A percentile compares a stretch with the other conserved stretches of the same genome.
phyloP scores from a whole-genome alignment of 495 filamentous ascomycete genomes.

The Oleoguttula mirabilis region DNA sequence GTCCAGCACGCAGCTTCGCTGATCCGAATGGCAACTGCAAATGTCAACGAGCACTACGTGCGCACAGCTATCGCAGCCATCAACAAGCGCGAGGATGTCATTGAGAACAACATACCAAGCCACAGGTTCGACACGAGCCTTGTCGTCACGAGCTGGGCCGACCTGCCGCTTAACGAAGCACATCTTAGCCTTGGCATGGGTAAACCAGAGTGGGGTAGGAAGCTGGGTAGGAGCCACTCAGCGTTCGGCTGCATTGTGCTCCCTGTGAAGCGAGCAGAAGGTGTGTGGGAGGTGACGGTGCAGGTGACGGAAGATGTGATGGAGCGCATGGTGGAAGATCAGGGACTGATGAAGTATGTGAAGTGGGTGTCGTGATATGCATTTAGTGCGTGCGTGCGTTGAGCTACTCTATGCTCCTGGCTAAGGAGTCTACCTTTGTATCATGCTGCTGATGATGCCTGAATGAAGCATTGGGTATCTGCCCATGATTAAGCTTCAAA shows the following conservation, averaged over 20 bases:
- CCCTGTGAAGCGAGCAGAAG: background rate
- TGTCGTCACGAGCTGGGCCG: constrained; percentile 6
- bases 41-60: too few relatives aligned
- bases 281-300: constrained; percentile 11
- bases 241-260: constrained; percentile 4
- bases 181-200: constrained; percentile 5
- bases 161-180: background rate
- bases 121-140: background rate
- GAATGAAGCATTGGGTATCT: background rate
- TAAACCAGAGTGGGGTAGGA: background rate
- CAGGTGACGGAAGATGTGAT: constrained; percentile 2
- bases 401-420: too few relatives aligned
- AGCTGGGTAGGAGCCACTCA: background rate
- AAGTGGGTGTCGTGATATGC: background rate
- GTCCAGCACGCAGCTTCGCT: too few relatives aligned
- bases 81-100: too few relatives aligned
- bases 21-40: too few relatives aligned
- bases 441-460: too few relatives aligned
- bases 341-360: constrained; percentile 3
- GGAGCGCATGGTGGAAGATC: background rate
- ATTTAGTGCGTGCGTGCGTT: too few relatives aligned
- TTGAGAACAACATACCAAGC: background rate
- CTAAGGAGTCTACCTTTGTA: too few relatives aligned
- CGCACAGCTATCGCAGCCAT: too few relatives aligned
- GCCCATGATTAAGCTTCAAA: background rate